phyloP scores from a whole-genome alignment of 345 rosid species.

The Brassica incana region DNA sequence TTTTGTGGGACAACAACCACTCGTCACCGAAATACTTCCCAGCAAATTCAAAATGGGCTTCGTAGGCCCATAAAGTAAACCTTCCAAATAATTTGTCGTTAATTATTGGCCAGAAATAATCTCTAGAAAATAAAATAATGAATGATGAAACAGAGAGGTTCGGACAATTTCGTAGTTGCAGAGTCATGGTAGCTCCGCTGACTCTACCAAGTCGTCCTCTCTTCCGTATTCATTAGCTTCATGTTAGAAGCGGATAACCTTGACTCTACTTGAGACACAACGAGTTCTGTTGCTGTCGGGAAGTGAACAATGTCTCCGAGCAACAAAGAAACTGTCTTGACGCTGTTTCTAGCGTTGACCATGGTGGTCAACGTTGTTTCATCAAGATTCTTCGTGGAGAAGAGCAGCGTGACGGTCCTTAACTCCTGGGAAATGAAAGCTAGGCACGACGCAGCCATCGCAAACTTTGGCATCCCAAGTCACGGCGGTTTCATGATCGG shows the following conservation, averaged over 20 bases:
- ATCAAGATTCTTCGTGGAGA: constrained; percentile 74
- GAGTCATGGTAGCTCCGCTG: constrained; percentile 49
- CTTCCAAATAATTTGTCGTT: neutral
- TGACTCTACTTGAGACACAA: neutral
- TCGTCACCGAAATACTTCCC: no score
- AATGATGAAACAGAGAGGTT: neutral
- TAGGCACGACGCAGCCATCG: constrained; percentile 74
- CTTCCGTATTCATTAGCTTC: constrained; percentile 39
- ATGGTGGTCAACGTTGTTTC: constrained; percentile 30
- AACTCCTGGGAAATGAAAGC: constrained; percentile 51
- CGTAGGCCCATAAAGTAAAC: neutral
- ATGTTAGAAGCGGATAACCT: no score
- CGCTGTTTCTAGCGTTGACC: constrained; percentile 40
- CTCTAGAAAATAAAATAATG: neutral
- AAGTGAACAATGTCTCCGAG: constrained; percentile 30
- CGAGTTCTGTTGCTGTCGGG: neutral
- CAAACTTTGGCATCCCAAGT: constrained; percentile 77
- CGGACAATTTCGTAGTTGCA: constrained; percentile 28
- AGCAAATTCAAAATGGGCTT: constrained; percentile 5
- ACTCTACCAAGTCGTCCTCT: constrained; percentile 43
- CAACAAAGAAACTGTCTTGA: neutral
- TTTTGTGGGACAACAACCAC: no score
- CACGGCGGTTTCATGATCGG: constrained; percentile 79
- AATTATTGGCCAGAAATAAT: constrained; percentile 13
- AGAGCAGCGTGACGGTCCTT: constrained; percentile 65